Percentiles rank a stretch among this genome's conserved stretches.
Evolutionary conservation across 192 early-diverging fungal genomes (phyloP).

Genomic region (Podila verticillata): DNA sequence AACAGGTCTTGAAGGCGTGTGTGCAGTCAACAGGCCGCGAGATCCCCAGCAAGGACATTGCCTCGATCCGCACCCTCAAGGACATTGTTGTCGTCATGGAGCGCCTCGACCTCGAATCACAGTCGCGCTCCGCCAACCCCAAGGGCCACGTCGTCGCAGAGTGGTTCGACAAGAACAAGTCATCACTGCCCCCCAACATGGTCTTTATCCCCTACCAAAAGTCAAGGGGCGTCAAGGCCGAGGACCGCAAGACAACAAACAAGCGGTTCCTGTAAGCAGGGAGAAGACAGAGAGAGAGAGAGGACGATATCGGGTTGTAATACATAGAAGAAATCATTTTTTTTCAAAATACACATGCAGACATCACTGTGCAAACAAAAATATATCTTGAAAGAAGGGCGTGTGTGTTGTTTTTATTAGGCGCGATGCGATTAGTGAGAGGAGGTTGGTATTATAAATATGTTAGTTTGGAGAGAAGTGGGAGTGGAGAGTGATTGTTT

Average conservation of each 20-base stretch:
- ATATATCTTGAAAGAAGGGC: too few species aligned
- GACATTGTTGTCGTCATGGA: slow-evolving; percentile 20
- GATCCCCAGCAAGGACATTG: slow-evolving; percentile 45
- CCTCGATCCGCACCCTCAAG: slow-evolving; percentile 34
- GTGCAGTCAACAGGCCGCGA: slow-evolving; percentile 37
- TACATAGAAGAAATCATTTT: too few species aligned
- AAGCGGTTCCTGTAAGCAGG: slow-evolving; percentile 41
- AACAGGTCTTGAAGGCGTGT: slow-evolving; percentile 43
- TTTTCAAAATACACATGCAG: too few species aligned
- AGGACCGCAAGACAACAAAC: slow-evolving; percentile 45
- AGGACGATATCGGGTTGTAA: background rate
- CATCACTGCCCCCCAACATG: slow-evolving; percentile 50
- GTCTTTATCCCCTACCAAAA: slow-evolving; percentile 53
- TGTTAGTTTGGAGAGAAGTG: too few species aligned
- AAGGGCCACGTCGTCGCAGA: slow-evolving; percentile 53
- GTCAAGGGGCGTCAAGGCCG: slow-evolving; percentile 41
- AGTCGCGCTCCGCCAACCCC: slow-evolving; percentile 15
- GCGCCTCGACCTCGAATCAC: slow-evolving; percentile 8
- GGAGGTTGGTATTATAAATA: too few species aligned
- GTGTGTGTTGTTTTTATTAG: too few species aligned
- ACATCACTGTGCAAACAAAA: too few species aligned
- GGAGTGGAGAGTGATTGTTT: too few species aligned
- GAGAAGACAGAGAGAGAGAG: background rate
- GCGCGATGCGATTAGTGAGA: too few species aligned
- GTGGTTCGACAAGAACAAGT: slow-evolving; percentile 53